Evolutionary conservation across 805 yeast genomes (phyloP).

Genomic region (Torulaspora indica): DNA sequence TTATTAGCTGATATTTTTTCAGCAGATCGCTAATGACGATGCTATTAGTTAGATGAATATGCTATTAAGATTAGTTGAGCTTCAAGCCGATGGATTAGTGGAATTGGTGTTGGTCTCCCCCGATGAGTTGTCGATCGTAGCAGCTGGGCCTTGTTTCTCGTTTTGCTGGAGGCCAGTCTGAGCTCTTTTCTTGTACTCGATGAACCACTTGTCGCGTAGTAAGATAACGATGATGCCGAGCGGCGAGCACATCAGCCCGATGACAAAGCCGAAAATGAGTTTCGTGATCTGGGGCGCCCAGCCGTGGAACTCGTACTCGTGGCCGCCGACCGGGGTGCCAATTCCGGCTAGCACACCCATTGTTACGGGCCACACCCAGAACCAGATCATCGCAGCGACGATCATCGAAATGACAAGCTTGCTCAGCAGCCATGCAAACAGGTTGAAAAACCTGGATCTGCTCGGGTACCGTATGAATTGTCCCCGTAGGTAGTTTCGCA

Average conservation of each 20-base stretch:
- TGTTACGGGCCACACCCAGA: constrained; percentile 28
- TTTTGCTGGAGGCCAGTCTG: background rate
- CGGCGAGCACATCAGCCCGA: constrained; percentile 22
- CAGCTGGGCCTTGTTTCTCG: background rate
- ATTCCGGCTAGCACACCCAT: constrained; percentile 28
- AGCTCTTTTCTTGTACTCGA: constrained; percentile 2
- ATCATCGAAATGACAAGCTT: constrained; percentile 19
- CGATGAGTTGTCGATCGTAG: background rate
- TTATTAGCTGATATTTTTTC: background rate
- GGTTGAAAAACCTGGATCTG: constrained; percentile 11
- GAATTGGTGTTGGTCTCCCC: constrained; percentile 1
- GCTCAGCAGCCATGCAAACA: constrained; percentile 17
- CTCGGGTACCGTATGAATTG: constrained; percentile 14
- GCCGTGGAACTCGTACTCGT: constrained; percentile 21
- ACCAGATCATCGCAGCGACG: constrained; percentile 15
- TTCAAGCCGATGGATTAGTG: background rate
- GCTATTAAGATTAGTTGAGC: background rate
- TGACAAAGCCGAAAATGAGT: constrained; percentile 21
- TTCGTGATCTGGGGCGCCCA: constrained; percentile 26
- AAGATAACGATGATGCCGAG: constrained; percentile 17
- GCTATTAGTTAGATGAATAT: background rate
- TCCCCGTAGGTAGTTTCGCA: constrained; percentile 9
- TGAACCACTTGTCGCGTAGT: constrained; percentile 18
- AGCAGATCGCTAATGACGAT: constrained; percentile 1
- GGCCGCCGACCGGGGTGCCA: constrained; percentile 16